These are phyloP conservation scores for Magnaporthiopsis incrustans DNA, from an alignment of 2,329 filamentous ascomycete genomes.

Conservation along the genomic window DNA sequence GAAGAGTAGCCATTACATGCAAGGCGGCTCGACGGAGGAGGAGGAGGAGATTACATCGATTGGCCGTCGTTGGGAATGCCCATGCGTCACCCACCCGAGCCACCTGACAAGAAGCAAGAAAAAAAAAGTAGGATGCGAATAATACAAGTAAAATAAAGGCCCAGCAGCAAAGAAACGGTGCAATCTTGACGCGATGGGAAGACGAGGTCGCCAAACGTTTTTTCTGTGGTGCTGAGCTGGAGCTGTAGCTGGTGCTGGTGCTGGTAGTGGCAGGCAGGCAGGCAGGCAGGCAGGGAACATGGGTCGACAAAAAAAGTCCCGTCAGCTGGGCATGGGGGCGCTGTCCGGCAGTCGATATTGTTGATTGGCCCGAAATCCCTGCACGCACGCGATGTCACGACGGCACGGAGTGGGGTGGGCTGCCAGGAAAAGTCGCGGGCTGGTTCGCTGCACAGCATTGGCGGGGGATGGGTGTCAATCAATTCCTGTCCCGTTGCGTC, in stretches of 20 bases:
- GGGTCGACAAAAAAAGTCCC: too few species aligned
- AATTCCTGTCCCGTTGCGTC: neutral
- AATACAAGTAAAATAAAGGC: neutral
- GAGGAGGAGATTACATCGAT: too few species aligned
- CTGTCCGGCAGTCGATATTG: neutral
- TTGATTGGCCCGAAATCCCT: neutral
- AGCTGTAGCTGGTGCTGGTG: too few species aligned
- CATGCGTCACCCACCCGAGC: too few species aligned
- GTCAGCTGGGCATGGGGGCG: neutral
- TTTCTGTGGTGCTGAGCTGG: too few species aligned
- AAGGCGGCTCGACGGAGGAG: too few species aligned
- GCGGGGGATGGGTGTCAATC: neutral
- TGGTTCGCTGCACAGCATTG: neutral
- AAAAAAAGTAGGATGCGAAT: neutral
- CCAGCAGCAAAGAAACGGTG: neutral
- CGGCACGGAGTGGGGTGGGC: neutral
- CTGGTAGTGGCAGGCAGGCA: neutral
- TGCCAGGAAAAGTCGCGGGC: neutral
- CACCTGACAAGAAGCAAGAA: neutral
- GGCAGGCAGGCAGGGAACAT: neutral
- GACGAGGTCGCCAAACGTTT: too few species aligned
- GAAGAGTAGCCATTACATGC: too few species aligned
- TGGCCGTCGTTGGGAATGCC: neutral
- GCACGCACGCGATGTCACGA: neutral
- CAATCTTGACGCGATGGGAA: neutral